Base-by-base conservation (phyloP, 257 asterid genomes). In the Gynochthodes officinalis region DNA sequence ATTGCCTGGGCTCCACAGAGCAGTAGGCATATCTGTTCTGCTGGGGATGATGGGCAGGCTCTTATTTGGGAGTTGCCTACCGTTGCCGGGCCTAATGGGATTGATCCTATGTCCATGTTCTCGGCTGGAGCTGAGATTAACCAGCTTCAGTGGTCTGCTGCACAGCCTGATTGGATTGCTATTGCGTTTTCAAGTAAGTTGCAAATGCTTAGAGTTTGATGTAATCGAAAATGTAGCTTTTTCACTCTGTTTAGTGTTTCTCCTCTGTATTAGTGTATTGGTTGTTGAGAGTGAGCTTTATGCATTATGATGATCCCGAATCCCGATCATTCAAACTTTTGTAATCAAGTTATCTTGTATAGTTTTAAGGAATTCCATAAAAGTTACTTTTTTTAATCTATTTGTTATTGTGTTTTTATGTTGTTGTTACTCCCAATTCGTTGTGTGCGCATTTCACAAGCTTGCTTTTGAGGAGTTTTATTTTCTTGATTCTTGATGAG, bases 1-100 rank as follows among this genome's bases (percentile, higher is more conserved):
- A 85, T 91, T 39, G 85, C 92, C 0, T 91, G 99, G 99, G 99
- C 98, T 1, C 99, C 99, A 11, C 97, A 89, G 82, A 94, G 99
- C 48, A 55, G 49, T 42, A 82, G 93, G 81, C 98, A 94, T 77
- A 84, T 94, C 19, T 92, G 95, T 81, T 94, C 99, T 15, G 96
- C 85, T 0, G 99, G 98, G 54, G 97, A 91, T 60, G 99, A 94
- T 30, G 95, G 89, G 14, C 96, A 82, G 81, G 95, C 97, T 0
- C 85, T 94, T 78, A 88, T 91, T 44, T 91, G 97, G 98, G 98
- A 94, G 74, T 73, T 90, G 72, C 99, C 97, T 0, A 94, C 96
- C 0, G 95, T 94, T 55, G 95, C 98, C 3, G 96, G 98, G 4
- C 98, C 97, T 0, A 87, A 84, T 74, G 97, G 99, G 84, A 88